Evolutionary conservation across 108 stramenopile genomes (phyloP), one percentile per base, ranked within the genome.

Genomic region (Nitzschia palea): DNA sequence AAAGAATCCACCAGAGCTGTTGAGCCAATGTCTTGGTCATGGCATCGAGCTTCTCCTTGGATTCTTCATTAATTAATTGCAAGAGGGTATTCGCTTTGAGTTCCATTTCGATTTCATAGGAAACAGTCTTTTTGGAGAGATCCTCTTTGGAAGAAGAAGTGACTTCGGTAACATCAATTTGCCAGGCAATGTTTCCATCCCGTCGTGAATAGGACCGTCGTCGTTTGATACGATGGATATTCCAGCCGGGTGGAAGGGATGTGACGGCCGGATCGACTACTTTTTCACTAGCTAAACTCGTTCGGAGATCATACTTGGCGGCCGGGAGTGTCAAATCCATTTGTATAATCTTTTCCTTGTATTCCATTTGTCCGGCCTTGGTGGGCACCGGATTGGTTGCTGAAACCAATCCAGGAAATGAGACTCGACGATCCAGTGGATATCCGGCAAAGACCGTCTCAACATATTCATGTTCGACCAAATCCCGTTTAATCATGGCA

Each of bases 91-190:
- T 5, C 0, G 77, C 52, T 43, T 74, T 72, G 0, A 94, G 57
- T 66, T 94, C 93, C 83, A 88, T 82, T 77, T 94, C 93, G 47
- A 94, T 85, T 72, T 94, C 93, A 56, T 81, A 94, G 0, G 74
- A 63, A 14, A 93, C 81, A 2, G 68, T 48, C 52, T 80, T 73
- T 22, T 72, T 70, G 32, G 65, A n/a, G 34, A 53, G 44, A 9
- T 59, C 47, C 35, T 70, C 34, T 10, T 48, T 66, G 26, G 76
- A 71, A n/a, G 76, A 71, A 8, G 88, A 76, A 17, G 86, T 85
- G 27, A 90, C 86, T 67, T 91, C 90, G 0, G 94, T 95, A 40
- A 91, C 84, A 76, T 95, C 94, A 50, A 95, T 77, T 63, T 86
- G 89, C 94, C 94, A 95, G 9, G 85, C 89, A 74, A 91, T 85